A percentile compares a stretch with the other conserved stretches of the same genome.
Evolutionary conservation across 352 stramenopile genomes (phyloP).

Genomic region (Phytophthora capsici): DNA sequence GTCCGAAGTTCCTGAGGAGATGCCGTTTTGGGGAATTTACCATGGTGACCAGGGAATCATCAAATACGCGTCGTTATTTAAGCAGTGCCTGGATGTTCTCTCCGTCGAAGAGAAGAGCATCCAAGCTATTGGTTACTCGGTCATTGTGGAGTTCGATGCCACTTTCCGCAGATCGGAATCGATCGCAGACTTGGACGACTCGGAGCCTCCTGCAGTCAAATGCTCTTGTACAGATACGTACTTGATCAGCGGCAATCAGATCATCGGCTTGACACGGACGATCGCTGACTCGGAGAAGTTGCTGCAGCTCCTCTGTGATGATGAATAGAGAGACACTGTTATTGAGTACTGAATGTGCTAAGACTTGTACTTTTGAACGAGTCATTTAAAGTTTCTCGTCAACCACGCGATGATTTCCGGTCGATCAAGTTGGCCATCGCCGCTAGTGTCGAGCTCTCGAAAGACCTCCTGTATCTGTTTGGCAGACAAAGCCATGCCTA

Average conservation of each 20-base stretch:
- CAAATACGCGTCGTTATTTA: constrained; percentile 79
- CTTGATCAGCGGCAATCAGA: constrained; percentile 70
- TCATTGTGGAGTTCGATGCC: constrained; percentile 80
- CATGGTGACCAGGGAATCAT: constrained; percentile 63
- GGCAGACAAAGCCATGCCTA: constrained; percentile 67
- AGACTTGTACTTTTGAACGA: neutral
- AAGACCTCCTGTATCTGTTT: constrained; percentile 68
- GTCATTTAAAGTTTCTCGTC: constrained; percentile 46
- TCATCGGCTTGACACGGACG: constrained; percentile 80
- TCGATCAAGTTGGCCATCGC: constrained; percentile 66
- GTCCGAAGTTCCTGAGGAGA: constrained; percentile 78
- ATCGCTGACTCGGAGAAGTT: constrained; percentile 85
- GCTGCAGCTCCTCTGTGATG: constrained; percentile 62
- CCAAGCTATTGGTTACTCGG: constrained; percentile 74
- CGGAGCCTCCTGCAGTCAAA: constrained; percentile 42
- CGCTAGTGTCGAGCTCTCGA: constrained; percentile 63
- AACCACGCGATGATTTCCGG: constrained; percentile 69
- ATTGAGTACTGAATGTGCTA: constrained; percentile 21
- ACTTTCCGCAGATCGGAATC: constrained; percentile 59
- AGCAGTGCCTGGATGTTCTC: constrained; percentile 62
- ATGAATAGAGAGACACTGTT: constrained; percentile 39
- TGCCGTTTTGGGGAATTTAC: constrained; percentile 84
- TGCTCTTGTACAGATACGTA: constrained; percentile 83
- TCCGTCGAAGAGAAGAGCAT: constrained; percentile 69
- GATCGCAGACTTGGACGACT: constrained; percentile 33